Evolutionary conservation across 257 asterid genomes (phyloP).

Genomic region (Lycium ferocissimum): DNA sequence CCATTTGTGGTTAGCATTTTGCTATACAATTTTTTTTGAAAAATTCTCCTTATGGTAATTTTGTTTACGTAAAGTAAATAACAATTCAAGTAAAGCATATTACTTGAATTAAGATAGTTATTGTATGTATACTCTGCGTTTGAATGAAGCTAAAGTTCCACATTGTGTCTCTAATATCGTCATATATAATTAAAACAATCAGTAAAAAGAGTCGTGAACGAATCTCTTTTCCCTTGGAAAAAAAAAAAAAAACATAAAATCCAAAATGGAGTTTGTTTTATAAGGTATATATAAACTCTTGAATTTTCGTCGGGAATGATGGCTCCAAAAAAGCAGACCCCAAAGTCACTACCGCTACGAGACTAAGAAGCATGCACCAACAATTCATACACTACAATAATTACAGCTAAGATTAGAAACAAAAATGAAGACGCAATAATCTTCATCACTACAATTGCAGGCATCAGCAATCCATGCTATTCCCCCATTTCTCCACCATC

Average conservation of each 20-base stretch:
- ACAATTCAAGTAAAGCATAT: neutral
- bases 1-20: neutral
- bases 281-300: neutral
- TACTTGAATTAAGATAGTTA: neutral
- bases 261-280: neutral
- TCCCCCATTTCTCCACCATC: neutral
- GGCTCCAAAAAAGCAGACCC: neutral
- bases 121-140: constrained; percentile 7
- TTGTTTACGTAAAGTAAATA: constrained; percentile 12
- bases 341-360: neutral
- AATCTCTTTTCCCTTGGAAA: neutral
- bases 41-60: neutral
- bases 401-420: neutral
- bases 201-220: constrained; percentile 23
- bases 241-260: neutral
- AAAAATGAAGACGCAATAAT: neutral
- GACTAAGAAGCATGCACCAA: constrained; percentile 1
- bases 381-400: neutral
- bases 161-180: neutral
- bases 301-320: constrained; percentile 23
- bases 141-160: neutral
- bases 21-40: neutral
- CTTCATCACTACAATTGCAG: neutral
- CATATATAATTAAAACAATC: neutral
- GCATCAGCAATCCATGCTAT: neutral